Evolutionary conservation across 805 yeast species (phyloP).

Genomic region (Pichia phayaonensis): DNA sequence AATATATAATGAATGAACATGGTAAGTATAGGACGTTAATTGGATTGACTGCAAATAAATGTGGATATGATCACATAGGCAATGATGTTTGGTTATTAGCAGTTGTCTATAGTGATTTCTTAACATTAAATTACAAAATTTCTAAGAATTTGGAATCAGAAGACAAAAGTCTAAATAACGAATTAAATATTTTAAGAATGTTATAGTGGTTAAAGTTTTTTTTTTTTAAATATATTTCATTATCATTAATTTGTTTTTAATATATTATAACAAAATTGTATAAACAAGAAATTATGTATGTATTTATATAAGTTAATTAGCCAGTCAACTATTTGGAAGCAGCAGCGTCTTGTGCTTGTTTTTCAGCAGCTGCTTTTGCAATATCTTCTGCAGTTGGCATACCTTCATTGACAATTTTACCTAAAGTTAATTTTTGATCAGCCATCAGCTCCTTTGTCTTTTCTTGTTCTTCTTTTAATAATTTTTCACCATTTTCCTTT

Average conservation of each 20-base stretch:
- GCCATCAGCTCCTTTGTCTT: conserved; percentile 77
- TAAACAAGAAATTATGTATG: background rate
- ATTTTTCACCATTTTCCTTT: conserved; percentile 51
- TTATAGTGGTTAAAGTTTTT: too few relatives aligned
- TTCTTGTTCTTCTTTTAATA: conserved; percentile 77
- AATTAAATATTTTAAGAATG: background rate
- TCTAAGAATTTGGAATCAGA: background rate
- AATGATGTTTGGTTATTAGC: conserved; percentile 4
- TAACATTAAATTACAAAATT: background rate
- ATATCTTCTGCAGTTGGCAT: conserved; percentile 67
- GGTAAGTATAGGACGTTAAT: conserved; percentile 19
- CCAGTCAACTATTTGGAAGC: background rate
- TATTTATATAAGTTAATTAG: background rate
- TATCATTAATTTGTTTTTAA: background rate
- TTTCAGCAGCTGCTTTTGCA: conserved; percentile 30
- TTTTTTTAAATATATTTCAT: background rate
- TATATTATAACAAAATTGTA: background rate
- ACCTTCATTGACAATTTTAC: conserved; percentile 79
- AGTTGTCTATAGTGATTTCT: conserved; percentile 1
- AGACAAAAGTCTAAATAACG: background rate
- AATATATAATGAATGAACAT: conserved; percentile 15
- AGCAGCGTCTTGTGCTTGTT: conserved; percentile 7
- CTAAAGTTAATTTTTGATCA: conserved; percentile 75
- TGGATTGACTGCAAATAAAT: conserved; percentile 14
- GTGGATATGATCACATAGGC: conserved; percentile 8